These are phyloP conservation scores for Hordeum marinum DNA, from an alignment of 176 grass and related monocot genomes.

Conservation along the genomic window DNA sequence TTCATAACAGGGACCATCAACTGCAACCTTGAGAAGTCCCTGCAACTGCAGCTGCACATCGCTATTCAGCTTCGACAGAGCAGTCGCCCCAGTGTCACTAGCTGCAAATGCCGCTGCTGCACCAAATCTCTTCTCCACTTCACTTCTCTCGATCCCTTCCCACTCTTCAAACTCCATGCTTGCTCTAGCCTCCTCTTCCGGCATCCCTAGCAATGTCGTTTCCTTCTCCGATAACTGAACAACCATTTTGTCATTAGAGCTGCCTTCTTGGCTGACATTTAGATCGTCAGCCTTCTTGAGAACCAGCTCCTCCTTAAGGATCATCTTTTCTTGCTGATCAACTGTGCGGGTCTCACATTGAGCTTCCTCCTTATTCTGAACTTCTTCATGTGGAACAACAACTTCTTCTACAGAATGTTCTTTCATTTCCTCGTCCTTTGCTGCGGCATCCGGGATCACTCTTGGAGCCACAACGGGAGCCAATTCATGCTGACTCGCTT, in stretches of 20 bases:
- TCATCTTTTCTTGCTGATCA: conserved; percentile 13
- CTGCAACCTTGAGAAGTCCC: conserved; percentile 78
- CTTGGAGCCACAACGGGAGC: conserved; percentile 3
- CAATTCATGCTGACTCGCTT: neutral
- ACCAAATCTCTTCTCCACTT: conserved; percentile 69
- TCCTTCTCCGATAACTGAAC: conserved; percentile 23
- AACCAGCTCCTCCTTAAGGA: neutral
- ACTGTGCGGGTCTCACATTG: neutral
- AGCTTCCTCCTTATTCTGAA: conserved; percentile 23
- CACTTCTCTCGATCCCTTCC: conserved; percentile 94
- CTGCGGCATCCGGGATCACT: neutral
- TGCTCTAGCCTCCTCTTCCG: neutral
- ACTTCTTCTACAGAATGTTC: neutral
- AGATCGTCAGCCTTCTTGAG: neutral
- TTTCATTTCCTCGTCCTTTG: conserved; percentile 3
- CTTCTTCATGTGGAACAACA: neutral
- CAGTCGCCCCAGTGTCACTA: conserved; percentile 40
- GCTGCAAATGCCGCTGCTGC: conserved; percentile 49
- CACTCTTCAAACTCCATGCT: conserved; percentile 71
- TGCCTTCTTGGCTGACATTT: conserved; percentile 14
- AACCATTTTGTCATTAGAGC: neutral
- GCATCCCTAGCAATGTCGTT: conserved; percentile 16
- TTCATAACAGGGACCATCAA: conserved; percentile 89
- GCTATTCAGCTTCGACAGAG: conserved; percentile 54
- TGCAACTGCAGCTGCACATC: conserved; percentile 68